Evolutionary conservation across 352 stramenopile genomes (phyloP).

Genomic region (Phytophthora nicotianae): DNA sequence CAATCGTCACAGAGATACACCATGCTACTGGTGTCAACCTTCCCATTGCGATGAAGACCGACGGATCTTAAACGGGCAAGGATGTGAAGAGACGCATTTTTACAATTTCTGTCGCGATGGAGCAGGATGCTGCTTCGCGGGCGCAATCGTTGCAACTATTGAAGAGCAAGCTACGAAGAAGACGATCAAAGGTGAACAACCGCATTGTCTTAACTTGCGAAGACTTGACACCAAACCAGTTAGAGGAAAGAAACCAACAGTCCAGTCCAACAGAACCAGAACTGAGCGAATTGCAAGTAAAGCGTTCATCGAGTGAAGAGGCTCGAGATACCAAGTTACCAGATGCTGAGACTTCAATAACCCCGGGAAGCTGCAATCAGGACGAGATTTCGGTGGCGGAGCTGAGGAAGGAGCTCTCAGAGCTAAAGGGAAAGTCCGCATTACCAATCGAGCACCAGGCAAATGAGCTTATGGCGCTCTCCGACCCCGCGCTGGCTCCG

Average conservation of each 20-base stretch:
- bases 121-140: constrained; percentile 6
- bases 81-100: constrained; percentile 21
- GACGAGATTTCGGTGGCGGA: constrained; percentile 22
- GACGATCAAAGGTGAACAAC: constrained; percentile 10
- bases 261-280: neutral
- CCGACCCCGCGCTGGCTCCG: neutral
- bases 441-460: constrained; percentile 8
- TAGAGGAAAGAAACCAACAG: constrained; percentile 7
- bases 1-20: constrained; percentile 4
- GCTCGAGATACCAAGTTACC: constrained; percentile 9
- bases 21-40: neutral
- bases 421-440: constrained; percentile 9
- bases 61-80: constrained; percentile 1
- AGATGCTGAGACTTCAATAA: constrained; percentile 18
- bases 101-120: constrained; percentile 2
- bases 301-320: constrained; percentile 1
- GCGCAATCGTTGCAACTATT: constrained; percentile 29
- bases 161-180: constrained; percentile 35
- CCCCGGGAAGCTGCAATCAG: constrained; percentile 13
- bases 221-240: constrained; percentile 19
- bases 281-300: neutral
- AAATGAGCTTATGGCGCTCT: neutral
- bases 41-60: constrained; percentile 4
- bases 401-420: constrained; percentile 7
- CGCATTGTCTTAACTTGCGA: neutral